Evolutionary conservation across 176 grass and related monocot genomes (phyloP).

Genomic region (Oryza meyeriana): DNA sequence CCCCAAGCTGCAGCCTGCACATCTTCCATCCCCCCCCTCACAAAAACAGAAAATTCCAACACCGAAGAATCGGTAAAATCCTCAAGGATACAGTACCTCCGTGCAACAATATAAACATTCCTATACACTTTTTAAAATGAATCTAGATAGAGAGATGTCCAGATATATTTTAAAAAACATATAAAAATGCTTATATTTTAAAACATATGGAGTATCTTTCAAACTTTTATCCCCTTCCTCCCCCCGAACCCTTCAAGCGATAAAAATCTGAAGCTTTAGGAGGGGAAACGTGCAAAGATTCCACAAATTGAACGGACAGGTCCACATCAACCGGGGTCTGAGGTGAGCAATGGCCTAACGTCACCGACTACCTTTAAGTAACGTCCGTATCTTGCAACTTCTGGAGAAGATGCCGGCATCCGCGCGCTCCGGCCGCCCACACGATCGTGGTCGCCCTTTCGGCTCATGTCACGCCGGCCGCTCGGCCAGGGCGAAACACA

Average conservation of each 20-base stretch:
- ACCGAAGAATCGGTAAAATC: background rate
- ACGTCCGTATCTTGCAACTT: constrained; percentile 45
- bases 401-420: constrained; percentile 48
- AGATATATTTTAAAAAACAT: too few species aligned
- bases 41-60: background rate
- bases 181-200: too few species aligned
- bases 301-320: background rate
- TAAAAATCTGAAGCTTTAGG: background rate
- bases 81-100: too few species aligned
- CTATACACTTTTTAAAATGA: too few species aligned
- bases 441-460: constrained; percentile 5
- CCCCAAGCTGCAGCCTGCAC: background rate
- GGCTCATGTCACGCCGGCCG: background rate
- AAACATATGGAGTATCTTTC: too few species aligned
- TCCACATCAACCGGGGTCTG: constrained; percentile 24
- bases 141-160: too few species aligned
- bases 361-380: constrained; percentile 24
- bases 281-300: background rate
- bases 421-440: constrained; percentile 13
- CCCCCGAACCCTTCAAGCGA: background rate
- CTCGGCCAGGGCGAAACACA: constrained; percentile 11
- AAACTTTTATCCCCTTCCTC: background rate
- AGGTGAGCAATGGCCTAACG: constrained; percentile 24
- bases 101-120: too few species aligned
- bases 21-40: constrained; percentile 11